A percentile compares a stretch with the other conserved stretches of the same genome.
Conservation (phyloP, 2,329 filamentous ascomycete species). For the Sphaceloma murrayae region DNA sequence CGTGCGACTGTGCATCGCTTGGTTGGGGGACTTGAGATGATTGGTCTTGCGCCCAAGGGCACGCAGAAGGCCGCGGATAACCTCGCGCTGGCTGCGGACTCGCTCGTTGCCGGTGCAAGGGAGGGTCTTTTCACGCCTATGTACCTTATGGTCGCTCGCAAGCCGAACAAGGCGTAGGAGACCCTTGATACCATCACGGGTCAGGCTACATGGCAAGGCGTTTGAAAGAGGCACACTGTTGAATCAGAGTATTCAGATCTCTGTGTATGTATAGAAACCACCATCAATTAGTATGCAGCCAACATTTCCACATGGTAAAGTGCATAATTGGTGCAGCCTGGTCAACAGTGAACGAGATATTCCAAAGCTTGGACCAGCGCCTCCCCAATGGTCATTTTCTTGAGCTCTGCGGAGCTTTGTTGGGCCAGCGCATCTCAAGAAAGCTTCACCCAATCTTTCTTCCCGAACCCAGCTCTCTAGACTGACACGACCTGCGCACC, state of each 20-base stretch:
- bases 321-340: no score
- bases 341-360: neutral
- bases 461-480: neutral
- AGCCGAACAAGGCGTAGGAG: slow-evolving; percentile 44
- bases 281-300: no score
- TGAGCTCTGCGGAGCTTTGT: slow-evolving; percentile 10
- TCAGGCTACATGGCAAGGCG: neutral
- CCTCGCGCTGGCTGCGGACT: slow-evolving; percentile 71
- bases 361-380: neutral
- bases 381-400: slow-evolving; percentile 4
- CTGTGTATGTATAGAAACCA: no score
- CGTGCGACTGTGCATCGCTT: slow-evolving; percentile 66
- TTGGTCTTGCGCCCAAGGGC: slow-evolving; percentile 67
- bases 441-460: slow-evolving; percentile 7
- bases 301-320: neutral
- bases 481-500: neutral
- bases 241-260: no score
- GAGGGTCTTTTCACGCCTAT: slow-evolving; percentile 96
- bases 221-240: neutral
- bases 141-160: slow-evolving; percentile 92
- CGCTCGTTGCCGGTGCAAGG: slow-evolving; percentile 73
- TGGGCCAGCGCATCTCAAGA: slow-evolving; percentile 9
- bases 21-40: slow-evolving; percentile 63
- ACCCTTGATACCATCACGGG: neutral
- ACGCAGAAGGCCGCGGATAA: slow-evolving; percentile 94